Evolutionary conservation across 2,329 filamentous ascomycete species (phyloP).

Genomic region (Podosphaera fusca): DNA sequence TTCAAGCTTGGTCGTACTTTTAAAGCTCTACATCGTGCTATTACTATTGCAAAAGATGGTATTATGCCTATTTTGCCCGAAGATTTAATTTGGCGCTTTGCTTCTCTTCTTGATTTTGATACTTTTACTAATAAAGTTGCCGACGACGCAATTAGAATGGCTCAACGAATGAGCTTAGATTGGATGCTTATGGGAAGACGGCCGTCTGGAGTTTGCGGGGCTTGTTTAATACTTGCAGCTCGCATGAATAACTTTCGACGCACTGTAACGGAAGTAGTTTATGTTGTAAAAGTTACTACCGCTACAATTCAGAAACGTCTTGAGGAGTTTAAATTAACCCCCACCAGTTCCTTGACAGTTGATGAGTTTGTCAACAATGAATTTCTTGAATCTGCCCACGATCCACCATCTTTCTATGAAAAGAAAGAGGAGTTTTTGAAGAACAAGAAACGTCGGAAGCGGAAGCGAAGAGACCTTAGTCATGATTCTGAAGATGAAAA

Average conservation of each 20-base stretch:
- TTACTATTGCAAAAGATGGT: constrained; percentile 43
- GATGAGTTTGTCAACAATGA: constrained; percentile 58
- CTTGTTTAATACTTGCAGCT: constrained; percentile 80
- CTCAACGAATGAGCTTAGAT: constrained; percentile 82
- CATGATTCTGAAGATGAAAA: constrained; percentile 7
- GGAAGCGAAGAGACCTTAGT: not conserved
- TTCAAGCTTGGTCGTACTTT: constrained; percentile 81
- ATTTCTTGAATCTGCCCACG: constrained; percentile 48
- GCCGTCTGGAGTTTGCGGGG: constrained; percentile 82
- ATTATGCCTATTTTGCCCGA: constrained; percentile 58
- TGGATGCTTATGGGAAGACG: constrained; percentile 94
- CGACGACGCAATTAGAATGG: constrained; percentile 65
- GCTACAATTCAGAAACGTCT: constrained; percentile 79
- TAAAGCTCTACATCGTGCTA: constrained; percentile 53
- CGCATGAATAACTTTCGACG: constrained; percentile 96
- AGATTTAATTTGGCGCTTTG: constrained; percentile 77
- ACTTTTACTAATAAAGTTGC: constrained; percentile 63
- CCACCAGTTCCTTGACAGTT: constrained; percentile 65
- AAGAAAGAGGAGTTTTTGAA: constrained; percentile 34
- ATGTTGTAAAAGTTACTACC: constrained; percentile 90
- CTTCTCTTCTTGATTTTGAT: constrained; percentile 76
- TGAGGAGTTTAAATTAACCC: constrained; percentile 74
- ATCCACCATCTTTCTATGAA: constrained; percentile 65
- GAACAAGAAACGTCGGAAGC: constrained; percentile 21
- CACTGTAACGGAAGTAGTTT: constrained; percentile 85